phyloP scores from a whole-genome alignment of 371 early-diverging fungal genomes.

The Mucor sp. region DNA sequence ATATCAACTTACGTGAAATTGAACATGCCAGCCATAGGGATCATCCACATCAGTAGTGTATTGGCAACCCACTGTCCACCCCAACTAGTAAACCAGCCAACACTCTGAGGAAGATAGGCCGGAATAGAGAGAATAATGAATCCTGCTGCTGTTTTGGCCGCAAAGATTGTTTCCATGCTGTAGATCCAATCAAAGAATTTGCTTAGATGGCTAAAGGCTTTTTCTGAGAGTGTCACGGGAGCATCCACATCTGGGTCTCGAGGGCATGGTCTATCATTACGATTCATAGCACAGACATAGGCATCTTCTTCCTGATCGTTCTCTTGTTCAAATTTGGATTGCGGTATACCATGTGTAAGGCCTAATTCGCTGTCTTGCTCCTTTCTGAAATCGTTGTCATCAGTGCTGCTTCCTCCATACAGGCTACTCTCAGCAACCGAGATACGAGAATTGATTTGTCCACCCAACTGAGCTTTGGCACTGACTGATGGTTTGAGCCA shows the following conservation, averaged over 20 bases:
- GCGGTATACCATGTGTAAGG: not conserved
- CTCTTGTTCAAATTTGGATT: not conserved
- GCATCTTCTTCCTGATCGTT: not conserved
- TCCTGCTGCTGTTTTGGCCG: conserved; percentile 36
- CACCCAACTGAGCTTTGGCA: conserved; percentile 22
- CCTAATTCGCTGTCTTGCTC: conserved; percentile 6
- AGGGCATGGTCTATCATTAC: conserved; percentile 1
- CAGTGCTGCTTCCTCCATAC: not conserved
- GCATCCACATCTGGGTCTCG: conserved; percentile 46
- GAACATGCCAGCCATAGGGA: conserved; percentile 40
- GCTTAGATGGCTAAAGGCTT: conserved; percentile 18
- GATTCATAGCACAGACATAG: not conserved
- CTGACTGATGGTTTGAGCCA: conserved; percentile 20
- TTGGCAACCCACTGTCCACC: conserved; percentile 47
- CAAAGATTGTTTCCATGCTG: conserved; percentile 30
- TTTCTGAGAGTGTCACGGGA: conserved; percentile 25
- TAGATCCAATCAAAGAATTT: conserved; percentile 24
- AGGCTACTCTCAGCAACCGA: conserved; percentile 1
- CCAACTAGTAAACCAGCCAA: conserved; percentile 40
- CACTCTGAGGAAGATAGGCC: conserved; percentile 27
- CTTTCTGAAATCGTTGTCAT: not conserved
- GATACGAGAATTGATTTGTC: not conserved
- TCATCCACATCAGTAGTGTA: conserved; percentile 41
- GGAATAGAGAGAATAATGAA: conserved; percentile 36
- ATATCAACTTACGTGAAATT: conserved; percentile 27